Percentiles rank a stretch among this genome's conserved stretches.
phyloP scores from a whole-genome alignment of 148 eudicot genomes.

The Polygonum aviculare region DNA sequence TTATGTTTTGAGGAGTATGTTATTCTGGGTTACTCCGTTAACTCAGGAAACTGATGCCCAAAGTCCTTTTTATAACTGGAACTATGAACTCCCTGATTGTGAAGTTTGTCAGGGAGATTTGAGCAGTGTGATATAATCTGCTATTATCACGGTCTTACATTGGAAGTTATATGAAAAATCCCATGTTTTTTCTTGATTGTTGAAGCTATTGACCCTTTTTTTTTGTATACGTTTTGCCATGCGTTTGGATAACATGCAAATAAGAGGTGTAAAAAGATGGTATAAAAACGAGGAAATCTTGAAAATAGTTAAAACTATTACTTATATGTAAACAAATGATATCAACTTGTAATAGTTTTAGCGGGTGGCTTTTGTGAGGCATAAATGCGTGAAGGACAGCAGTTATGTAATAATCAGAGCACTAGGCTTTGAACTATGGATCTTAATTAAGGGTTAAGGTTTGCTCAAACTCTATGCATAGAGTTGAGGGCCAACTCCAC shows the following conservation, averaged over 20 bases:
- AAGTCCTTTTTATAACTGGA: neutral
- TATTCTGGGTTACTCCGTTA: constrained; percentile 3
- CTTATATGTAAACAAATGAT: too few relatives aligned
- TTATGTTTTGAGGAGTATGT: neutral
- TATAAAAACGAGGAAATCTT: neutral
- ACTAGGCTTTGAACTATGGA: too few relatives aligned
- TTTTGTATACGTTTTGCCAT: neutral
- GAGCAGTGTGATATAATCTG: neutral
- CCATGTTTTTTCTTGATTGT: neutral
- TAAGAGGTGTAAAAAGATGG: neutral
- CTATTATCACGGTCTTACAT: neutral
- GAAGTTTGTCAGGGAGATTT: neutral
- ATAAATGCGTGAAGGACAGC: too few relatives aligned
- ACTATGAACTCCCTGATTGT: neutral
- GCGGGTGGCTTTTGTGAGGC: too few relatives aligned
- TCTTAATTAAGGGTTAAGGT: too few relatives aligned
- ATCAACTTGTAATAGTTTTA: too few relatives aligned
- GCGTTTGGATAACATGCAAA: neutral
- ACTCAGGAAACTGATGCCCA: constrained; percentile 3
- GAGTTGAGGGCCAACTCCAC: too few relatives aligned
- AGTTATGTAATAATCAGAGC: too few relatives aligned
- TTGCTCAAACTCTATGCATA: too few relatives aligned
- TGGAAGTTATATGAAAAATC: neutral
- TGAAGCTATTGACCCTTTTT: neutral
- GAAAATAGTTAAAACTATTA: neutral